phyloP scores from a whole-genome alignment of 306 rosid genomes.

The Pterocarpus santalinus region DNA sequence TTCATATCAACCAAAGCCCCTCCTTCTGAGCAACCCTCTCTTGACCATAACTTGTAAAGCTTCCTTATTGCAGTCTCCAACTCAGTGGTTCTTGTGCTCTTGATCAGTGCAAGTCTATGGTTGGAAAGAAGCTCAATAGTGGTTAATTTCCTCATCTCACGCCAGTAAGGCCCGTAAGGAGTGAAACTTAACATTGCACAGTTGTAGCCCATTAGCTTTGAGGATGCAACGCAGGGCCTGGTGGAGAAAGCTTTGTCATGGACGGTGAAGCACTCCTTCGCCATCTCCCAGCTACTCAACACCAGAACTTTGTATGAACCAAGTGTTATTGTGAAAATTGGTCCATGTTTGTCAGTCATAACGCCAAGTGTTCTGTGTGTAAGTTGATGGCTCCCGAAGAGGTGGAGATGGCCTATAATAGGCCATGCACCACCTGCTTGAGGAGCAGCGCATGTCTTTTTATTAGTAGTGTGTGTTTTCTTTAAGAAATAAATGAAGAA shows the following conservation, averaged over 20 bases:
- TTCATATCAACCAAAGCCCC: slow-evolving; percentile 64
- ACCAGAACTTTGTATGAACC: slow-evolving; percentile 51
- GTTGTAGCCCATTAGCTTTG: slow-evolving; percentile 48
- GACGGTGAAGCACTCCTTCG: slow-evolving; percentile 51
- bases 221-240: slow-evolving; percentile 48
- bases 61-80: slow-evolving; percentile 44
- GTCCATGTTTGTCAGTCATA: slow-evolving; percentile 56
- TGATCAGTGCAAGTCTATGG: slow-evolving; percentile 52
- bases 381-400: slow-evolving; percentile 38
- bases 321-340: slow-evolving; percentile 46
- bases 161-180: slow-evolving; percentile 53
- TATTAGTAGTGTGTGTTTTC: slow-evolving; percentile 1
- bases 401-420: slow-evolving; percentile 54
- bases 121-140: slow-evolving; percentile 50
- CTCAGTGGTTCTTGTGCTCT: slow-evolving; percentile 41
- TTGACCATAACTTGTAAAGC: slow-evolving; percentile 39
- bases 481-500: slow-evolving; percentile 39
- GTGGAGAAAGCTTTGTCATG: slow-evolving; percentile 55
- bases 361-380: slow-evolving; percentile 46
- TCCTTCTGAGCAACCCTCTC: slow-evolving; percentile 42
- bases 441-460: slow-evolving; percentile 46
- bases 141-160: slow-evolving; percentile 49
- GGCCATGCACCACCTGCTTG: slow-evolving; percentile 57
- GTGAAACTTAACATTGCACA: slow-evolving; percentile 52
- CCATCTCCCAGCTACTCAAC: slow-evolving; percentile 52